Percentiles rank a stretch among this genome's conserved stretches.
These are phyloP conservation scores for Aspergillus versicolor DNA, from an alignment of 2,329 filamentous ascomycete genomes.

Conservation along the genomic window DNA sequence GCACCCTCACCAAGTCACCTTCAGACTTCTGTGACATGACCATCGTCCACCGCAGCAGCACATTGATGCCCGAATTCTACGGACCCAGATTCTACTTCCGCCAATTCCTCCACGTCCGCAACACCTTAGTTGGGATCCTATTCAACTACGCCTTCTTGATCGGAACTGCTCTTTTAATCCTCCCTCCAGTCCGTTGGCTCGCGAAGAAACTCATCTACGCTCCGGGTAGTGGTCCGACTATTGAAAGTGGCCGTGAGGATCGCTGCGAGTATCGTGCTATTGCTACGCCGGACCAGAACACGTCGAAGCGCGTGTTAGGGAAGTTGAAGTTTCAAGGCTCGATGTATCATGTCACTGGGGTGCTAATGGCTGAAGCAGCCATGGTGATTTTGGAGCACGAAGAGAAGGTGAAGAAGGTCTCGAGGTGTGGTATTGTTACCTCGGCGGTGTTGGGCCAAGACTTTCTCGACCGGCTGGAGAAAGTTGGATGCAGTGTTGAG, in stretches of 20 bases:
- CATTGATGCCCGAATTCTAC: constrained; percentile 57
- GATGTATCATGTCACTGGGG: constrained; percentile 45
- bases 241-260: constrained; percentile 43
- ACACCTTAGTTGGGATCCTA: constrained; percentile 47
- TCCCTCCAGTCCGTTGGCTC: constrained; percentile 56
- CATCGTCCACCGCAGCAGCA: constrained; percentile 61
- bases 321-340: constrained; percentile 42
- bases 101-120: constrained; percentile 56
- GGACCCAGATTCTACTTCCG: constrained; percentile 58
- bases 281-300: constrained; percentile 42
- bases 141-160: constrained; percentile 51
- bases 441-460: constrained; percentile 48
- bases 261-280: constrained; percentile 46
- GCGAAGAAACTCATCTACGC: constrained; percentile 47
- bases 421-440: constrained; percentile 50
- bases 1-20: constrained; percentile 56
- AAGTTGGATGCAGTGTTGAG: constrained; percentile 44
- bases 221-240: constrained; percentile 52
- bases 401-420: constrained; percentile 39
- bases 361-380: constrained; percentile 46
- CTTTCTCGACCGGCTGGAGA: constrained; percentile 46
- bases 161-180: constrained; percentile 46
- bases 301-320: constrained; percentile 42
- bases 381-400: constrained; percentile 46
- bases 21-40: constrained; percentile 54